phyloP scores from a whole-genome alignment of 1,139 yeast species.

The Blastobotrys arbuscula region DNA sequence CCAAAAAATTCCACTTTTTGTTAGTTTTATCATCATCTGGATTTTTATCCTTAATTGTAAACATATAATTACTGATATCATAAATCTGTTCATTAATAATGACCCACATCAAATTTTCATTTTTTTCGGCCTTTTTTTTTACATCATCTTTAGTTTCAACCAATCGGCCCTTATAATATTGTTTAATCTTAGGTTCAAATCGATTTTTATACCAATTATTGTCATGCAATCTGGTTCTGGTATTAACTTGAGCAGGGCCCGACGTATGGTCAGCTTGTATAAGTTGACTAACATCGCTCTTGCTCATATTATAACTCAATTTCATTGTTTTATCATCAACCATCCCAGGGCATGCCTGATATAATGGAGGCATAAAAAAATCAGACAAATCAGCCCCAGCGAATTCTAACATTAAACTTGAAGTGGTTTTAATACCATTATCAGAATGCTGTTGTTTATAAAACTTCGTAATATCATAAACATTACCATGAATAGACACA shows the following conservation, averaged over 20 bases:
- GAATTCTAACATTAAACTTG: conserved; percentile 33
- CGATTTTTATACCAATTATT: conserved; percentile 35
- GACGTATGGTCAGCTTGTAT: conserved; percentile 4
- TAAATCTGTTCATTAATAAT: conserved; percentile 34
- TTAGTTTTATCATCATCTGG: conserved; percentile 20
- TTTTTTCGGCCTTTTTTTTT: conserved; percentile 20
- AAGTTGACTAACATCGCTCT: conserved; percentile 15
- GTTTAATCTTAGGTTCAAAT: conserved; percentile 33
- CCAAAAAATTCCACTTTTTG: conserved; percentile 33
- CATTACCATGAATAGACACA: conserved; percentile 38
- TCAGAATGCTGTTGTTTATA: conserved; percentile 39
- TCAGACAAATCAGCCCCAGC: conserved; percentile 38
- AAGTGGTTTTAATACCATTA: conserved; percentile 29
- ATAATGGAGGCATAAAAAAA: conserved; percentile 40
- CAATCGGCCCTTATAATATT: conserved; percentile 36
- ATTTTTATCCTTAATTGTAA: conserved; percentile 25
- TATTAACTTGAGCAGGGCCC: conserved; percentile 21
- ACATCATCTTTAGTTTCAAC: conserved; percentile 32
- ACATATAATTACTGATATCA: conserved; percentile 37
- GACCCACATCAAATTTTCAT: conserved; percentile 29
- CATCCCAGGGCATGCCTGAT: conserved; percentile 37
- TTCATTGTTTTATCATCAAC: conserved; percentile 31
- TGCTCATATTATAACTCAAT: conserved; percentile 30
- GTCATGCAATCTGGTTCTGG: conserved; percentile 31
- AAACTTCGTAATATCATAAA: conserved; percentile 39